Percentiles rank a stretch among this genome's conserved stretches.
Evolutionary conservation across 495 filamentous ascomycete genomes (phyloP).

Genomic region (Podospora conica): DNA sequence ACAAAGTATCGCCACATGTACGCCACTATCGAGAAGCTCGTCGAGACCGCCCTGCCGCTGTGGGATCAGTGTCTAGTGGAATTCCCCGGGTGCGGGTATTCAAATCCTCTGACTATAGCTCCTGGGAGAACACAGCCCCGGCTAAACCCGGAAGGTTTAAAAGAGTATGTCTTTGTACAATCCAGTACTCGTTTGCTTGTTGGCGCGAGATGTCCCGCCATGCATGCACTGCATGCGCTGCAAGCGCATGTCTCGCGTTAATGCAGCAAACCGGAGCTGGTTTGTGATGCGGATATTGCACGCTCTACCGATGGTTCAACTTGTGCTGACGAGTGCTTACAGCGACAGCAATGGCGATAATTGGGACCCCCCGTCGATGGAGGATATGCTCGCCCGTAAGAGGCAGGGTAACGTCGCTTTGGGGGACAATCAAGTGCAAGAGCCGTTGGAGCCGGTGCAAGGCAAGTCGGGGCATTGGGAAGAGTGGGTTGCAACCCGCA

Average conservation of each 20-base stretch:
- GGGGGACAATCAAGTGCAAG: neutral
- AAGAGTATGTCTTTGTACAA: constrained; percentile 19
- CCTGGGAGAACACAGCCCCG: no score
- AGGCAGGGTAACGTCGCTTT: neutral
- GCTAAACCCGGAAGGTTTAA: no score
- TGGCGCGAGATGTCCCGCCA: no score
- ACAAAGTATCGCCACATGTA: constrained; percentile 45
- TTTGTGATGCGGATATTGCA: no score
- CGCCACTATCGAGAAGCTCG: constrained; percentile 43
- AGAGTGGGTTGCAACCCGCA: constrained; percentile 32
- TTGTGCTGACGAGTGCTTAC: constrained; percentile 29
- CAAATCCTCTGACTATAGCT: no score
- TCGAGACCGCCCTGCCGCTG: constrained; percentile 45
- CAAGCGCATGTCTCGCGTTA: no score
- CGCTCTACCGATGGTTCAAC: neutral
- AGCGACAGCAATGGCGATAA: constrained; percentile 41
- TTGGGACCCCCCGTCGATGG: constrained; percentile 36
- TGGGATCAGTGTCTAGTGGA: constrained; percentile 44
- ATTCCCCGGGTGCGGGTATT: no score
- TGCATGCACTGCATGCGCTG: no score
- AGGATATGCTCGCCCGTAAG: constrained; percentile 23
- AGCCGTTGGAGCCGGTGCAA: neutral
- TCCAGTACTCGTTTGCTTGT: no score
- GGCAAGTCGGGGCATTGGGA: no score
- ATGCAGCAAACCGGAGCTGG: no score